Evolutionary conservation across 1,284 basidiomycete genomes (phyloP), one percentile per base, ranked within the genome.

Genomic region (Amylostereum areolatum): DNA sequence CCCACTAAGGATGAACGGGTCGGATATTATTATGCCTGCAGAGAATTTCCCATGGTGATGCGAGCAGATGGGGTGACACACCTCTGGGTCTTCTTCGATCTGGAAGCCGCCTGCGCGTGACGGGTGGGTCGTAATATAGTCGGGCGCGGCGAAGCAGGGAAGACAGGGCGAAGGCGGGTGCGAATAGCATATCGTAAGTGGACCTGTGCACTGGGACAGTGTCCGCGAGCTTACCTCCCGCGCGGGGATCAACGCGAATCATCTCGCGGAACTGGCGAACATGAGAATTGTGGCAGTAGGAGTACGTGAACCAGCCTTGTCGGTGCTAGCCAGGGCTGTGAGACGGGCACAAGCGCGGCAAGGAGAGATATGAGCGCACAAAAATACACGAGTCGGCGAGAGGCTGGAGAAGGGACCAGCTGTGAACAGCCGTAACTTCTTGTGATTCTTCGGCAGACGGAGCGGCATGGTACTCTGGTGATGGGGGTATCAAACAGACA

Each of bases 221-320:
- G 18, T 18, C 18, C 18, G 18, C 18, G 18, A 18, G 18, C 18
- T 18, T 18, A 18, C 18, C 18, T 18, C 18, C 18, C 18, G 18
- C 18, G 18, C 18, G 18, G 18, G 18, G 73, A 56, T 82, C 81
- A 47, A 78, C 55, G 56, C 71, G 74, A 48, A 66, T 56, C 50
- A 76, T 71, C 68, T 91, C 89, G 62, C 86, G 85, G 72, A 96
- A 96, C 69, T 96, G 92, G 50, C 91, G 83, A 54, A 93, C 88
- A 68, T 92, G 82, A 52, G 82, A 78, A 68, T 90, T 88, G 69
- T 94, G 92, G 72, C 93, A 96, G 69, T 96, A 96, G 52, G 90
- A 86, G 68, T 96, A 97, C 39, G 93, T 97, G 71, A 96, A 97
- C 94, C 94, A 97, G 36, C 85, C 79, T 75, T 90, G 87, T 59